phyloP scores from a whole-genome alignment of 345 rosid species.

The Excoecaria cochinchinensis region DNA sequence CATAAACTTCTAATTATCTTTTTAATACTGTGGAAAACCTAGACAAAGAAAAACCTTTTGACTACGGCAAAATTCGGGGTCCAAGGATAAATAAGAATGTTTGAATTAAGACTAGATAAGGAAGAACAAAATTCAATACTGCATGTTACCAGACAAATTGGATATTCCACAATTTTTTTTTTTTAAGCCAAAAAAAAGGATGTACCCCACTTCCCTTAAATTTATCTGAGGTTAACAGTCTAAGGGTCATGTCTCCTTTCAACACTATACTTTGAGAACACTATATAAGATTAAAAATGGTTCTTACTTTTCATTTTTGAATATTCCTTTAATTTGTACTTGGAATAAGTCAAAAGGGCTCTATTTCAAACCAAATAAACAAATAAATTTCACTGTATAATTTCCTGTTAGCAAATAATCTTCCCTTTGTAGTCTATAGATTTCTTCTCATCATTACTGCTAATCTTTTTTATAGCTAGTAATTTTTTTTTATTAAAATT shows the following conservation, averaged over 20 bases:
- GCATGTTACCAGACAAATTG: too few species aligned
- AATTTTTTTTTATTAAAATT: too few species aligned
- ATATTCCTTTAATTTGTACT: constrained; percentile 33
- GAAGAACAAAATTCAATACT: too few species aligned
- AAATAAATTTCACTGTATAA: too few species aligned
- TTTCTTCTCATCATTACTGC: not conserved
- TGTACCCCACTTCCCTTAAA: constrained; percentile 12
- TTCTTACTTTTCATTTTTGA: constrained; percentile 40
- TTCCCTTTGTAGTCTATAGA: not conserved
- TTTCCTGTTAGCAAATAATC: not conserved
- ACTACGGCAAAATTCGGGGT: not conserved
- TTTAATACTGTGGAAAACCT: not conserved
- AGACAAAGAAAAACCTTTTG: constrained; percentile 20
- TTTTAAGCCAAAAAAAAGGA: not conserved
- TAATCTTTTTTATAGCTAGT: too few species aligned
- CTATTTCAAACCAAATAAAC: not conserved
- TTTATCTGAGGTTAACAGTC: constrained; percentile 18
- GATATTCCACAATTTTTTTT: too few species aligned
- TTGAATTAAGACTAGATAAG: too few species aligned
- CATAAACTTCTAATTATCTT: not conserved
- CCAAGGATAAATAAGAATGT: too few species aligned
- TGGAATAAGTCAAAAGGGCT: constrained; percentile 38
- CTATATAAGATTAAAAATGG: constrained; percentile 27
- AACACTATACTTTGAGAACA: constrained; percentile 22
- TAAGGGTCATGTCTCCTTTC: constrained; percentile 27